A percentile compares a stretch with the other conserved stretches of the same genome.
Conservation (phyloP, 495 filamentous ascomycete genomes). For the Tuber borchii region DNA sequence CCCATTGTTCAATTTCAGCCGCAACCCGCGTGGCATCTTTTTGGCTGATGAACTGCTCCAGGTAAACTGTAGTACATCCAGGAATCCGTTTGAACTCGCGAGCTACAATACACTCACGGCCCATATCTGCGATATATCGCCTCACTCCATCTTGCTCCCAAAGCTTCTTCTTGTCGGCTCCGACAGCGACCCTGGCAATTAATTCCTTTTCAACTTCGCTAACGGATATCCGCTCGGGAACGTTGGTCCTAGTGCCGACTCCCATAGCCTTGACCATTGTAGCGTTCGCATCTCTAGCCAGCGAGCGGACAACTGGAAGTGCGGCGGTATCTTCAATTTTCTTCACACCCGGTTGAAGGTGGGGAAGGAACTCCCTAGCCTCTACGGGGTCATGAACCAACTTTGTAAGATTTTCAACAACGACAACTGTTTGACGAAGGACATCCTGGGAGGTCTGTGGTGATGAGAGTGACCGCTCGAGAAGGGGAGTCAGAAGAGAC, state of each 20-base stretch:
- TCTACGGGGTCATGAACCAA: slow-evolving; percentile 96
- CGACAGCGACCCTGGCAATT: slow-evolving; percentile 50
- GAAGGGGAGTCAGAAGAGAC: slow-evolving; percentile 89
- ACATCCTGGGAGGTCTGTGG: slow-evolving; percentile 90
- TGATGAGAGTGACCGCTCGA: slow-evolving; percentile 86
- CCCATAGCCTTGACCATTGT: slow-evolving; percentile 96
- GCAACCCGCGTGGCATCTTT: slow-evolving; percentile 52
- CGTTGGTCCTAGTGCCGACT: slow-evolving; percentile 51
- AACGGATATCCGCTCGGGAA: slow-evolving; percentile 59
- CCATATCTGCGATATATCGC: slow-evolving; percentile 74
- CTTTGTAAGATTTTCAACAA: slow-evolving; percentile 98
- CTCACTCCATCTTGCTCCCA: slow-evolving; percentile 55
- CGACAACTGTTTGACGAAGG: slow-evolving; percentile 86
- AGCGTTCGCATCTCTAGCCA: slow-evolving; percentile 71
- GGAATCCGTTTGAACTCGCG: slow-evolving; percentile 68
- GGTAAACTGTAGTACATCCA: slow-evolving; percentile 61
- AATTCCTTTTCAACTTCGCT: slow-evolving; percentile 73
- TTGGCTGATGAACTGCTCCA: slow-evolving; percentile 63
- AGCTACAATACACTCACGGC: slow-evolving; percentile 80
- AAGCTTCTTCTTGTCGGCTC: slow-evolving; percentile 17
- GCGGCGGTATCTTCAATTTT: slow-evolving; percentile 78
- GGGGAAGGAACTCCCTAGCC: slow-evolving; percentile 90
- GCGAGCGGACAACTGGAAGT: slow-evolving; percentile 85
- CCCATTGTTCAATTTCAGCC: slow-evolving; percentile 33
- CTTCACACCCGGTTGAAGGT: slow-evolving; percentile 90